Evolutionary conservation across 2,329 filamentous ascomycete genomes (phyloP).

Genomic region (Zopfia rhizophila): DNA sequence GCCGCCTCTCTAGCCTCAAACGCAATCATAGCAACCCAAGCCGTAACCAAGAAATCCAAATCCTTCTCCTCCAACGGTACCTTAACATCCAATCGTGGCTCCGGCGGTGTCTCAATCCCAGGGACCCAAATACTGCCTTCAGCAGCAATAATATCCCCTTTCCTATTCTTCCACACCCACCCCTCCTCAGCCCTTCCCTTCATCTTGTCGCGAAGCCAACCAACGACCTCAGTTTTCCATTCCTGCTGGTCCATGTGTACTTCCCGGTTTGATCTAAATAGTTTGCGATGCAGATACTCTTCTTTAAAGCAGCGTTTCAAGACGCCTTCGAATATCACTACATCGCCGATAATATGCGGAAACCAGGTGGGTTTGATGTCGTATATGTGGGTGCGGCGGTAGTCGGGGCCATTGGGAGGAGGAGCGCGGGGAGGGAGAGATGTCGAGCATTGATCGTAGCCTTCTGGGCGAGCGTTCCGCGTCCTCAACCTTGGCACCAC

Average conservation of each 20-base stretch:
- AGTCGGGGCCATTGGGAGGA: not conserved
- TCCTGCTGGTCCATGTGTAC: no score
- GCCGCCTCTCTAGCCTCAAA: constrained; percentile 4
- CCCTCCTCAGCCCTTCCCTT: not conserved
- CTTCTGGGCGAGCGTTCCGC: not conserved
- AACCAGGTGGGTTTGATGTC: constrained; percentile 4
- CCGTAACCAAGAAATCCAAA: constrained; percentile 9
- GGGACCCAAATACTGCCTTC: not conserved
- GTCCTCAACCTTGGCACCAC: not conserved
- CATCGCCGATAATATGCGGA: no score
- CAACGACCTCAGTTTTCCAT: not conserved
- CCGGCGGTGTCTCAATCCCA: no score
- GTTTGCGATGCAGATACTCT: no score
- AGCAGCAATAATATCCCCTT: not conserved
- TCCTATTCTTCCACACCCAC: not conserved
- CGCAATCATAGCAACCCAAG: constrained; percentile 9
- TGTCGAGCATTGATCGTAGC: constrained; percentile 5
- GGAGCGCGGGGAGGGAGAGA: not conserved
- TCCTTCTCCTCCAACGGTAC: constrained; percentile 3
- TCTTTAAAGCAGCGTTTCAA: not conserved
- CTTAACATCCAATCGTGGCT: constrained; percentile 1
- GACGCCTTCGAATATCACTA: not conserved
- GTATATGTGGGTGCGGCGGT: constrained; percentile 2
- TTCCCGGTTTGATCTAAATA: no score
- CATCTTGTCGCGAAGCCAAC: not conserved